Conservation (phyloP, 805 yeast species). For the Zygotorulaspora sp. region DNA sequence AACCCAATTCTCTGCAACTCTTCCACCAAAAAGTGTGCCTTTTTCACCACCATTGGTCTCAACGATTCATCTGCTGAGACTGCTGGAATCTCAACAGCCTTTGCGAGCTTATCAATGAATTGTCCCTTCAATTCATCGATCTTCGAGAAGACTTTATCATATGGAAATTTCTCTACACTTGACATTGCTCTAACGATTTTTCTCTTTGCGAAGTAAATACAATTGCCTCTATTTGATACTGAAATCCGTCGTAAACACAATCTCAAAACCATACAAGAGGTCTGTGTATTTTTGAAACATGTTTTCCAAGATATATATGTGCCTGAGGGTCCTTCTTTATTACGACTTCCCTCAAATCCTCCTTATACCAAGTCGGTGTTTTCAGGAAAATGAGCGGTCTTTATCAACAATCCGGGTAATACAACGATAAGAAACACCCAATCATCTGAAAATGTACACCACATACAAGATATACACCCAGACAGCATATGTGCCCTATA, state of each 20-base stretch:
- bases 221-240: neutral
- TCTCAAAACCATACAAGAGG: neutral
- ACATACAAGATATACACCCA: no score
- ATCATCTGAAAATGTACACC: no score
- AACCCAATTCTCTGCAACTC: conserved; percentile 76
- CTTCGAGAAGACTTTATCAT: conserved; percentile 41
- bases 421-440: no score
- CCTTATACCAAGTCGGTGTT: no score
- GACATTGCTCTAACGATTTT: conserved; percentile 10
- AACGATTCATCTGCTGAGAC: conserved; percentile 87
- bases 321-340: neutral
- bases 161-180: conserved; percentile 17
- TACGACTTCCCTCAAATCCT: no score
- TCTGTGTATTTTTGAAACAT: no score
- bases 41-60: conserved; percentile 84
- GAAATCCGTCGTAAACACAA: neutral
- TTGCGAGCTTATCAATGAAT: conserved; percentile 64
- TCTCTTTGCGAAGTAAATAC: conserved; percentile 1
- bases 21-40: conserved; percentile 74
- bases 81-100: conserved; percentile 92
- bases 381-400: no score
- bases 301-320: conserved; percentile 12
- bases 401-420: no score
- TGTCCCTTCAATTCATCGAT: conserved; percentile 71
- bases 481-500: no score